phyloP scores from a whole-genome alignment of 345 rosid genomes.

The Draba incana region DNA sequence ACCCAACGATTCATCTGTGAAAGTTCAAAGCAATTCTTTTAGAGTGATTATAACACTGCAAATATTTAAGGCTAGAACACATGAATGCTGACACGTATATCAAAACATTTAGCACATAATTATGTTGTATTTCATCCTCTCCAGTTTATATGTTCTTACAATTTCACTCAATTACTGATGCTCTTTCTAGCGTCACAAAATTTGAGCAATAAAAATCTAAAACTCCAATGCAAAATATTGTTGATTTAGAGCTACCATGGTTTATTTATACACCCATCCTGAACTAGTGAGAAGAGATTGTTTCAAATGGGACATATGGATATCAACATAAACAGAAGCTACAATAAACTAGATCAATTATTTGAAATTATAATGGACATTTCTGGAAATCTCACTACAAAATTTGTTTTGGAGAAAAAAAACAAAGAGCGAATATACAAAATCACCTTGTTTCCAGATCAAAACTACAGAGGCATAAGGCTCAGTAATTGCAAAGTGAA shows the following conservation, averaged over 20 bases:
- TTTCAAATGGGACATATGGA: constrained; percentile 11
- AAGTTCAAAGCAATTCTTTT: constrained; percentile 23
- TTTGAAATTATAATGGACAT: background rate
- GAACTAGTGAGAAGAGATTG: constrained; percentile 1
- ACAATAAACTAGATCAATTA: constrained; percentile 9
- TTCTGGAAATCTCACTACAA: constrained; percentile 10
- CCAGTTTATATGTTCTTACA: background rate
- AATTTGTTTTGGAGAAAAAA: background rate
- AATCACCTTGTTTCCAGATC: constrained; percentile 79
- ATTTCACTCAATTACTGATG: constrained; percentile 5
- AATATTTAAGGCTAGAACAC: constrained; percentile 1
- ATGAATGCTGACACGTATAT: constrained; percentile 13
- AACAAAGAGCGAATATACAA: constrained; percentile 17
- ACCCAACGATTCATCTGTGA: constrained; percentile 56
- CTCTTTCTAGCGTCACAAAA: background rate
- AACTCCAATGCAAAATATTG: constrained; percentile 15
- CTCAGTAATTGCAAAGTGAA: constrained; percentile 66
- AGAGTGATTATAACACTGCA: constrained; percentile 22
- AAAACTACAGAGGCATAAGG: constrained; percentile 79
- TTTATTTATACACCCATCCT: background rate
- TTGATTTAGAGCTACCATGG: constrained; percentile 11
- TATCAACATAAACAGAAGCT: constrained; percentile 9
- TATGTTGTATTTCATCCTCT: background rate
- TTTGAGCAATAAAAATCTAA: background rate
- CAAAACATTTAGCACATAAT: constrained; percentile 2